Percentiles rank a stretch among this genome's conserved stretches.
Evolutionary conservation across 257 asterid genomes (phyloP).

Genomic region (Forsythia suspensa): DNA sequence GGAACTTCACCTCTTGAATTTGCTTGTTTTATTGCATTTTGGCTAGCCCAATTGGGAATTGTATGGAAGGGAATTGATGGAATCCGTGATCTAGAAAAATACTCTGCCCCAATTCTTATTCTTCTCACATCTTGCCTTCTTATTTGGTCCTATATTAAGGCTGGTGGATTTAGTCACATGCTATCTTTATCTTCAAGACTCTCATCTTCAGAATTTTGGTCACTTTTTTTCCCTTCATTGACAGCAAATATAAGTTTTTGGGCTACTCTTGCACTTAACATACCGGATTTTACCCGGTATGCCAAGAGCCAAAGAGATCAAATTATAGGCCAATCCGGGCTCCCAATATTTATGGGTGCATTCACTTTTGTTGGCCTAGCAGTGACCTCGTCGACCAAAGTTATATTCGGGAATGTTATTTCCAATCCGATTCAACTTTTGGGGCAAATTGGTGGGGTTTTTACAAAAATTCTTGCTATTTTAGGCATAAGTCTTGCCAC

Average conservation of each 20-base stretch:
- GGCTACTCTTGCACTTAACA: constrained; percentile 83
- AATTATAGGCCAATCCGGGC: constrained; percentile 68
- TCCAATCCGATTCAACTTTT: constrained; percentile 76
- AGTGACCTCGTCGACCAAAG: constrained; percentile 82
- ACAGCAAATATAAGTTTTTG: constrained; percentile 95
- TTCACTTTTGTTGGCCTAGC: constrained; percentile 91
- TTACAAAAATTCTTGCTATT: constrained; percentile 63
- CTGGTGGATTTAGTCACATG: constrained; percentile 88
- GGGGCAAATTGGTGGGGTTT: constrained; percentile 71
- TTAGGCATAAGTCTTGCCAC: constrained; percentile 75
- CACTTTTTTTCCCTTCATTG: constrained; percentile 74
- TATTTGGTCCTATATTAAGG: constrained; percentile 64
- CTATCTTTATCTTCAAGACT: constrained; percentile 65
- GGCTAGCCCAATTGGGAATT: constrained; percentile 66
- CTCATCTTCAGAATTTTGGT: constrained; percentile 65
- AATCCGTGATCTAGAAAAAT: constrained; percentile 69
- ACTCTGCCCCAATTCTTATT: constrained; percentile 76
- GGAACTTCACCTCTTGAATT: constrained; percentile 90
- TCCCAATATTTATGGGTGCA: constrained; percentile 83
- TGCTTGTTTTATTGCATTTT: constrained; percentile 65
- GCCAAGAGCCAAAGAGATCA: constrained; percentile 76
- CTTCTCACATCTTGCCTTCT: constrained; percentile 55
- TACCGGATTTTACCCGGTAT: constrained; percentile 86
- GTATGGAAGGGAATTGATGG: constrained; percentile 93
- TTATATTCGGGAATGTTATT: constrained; percentile 69